Percentiles rank a stretch among this genome's conserved stretches.
phyloP scores from a whole-genome alignment of 2,329 filamentous ascomycete genomes.

The Aureobasidium namibiae region DNA sequence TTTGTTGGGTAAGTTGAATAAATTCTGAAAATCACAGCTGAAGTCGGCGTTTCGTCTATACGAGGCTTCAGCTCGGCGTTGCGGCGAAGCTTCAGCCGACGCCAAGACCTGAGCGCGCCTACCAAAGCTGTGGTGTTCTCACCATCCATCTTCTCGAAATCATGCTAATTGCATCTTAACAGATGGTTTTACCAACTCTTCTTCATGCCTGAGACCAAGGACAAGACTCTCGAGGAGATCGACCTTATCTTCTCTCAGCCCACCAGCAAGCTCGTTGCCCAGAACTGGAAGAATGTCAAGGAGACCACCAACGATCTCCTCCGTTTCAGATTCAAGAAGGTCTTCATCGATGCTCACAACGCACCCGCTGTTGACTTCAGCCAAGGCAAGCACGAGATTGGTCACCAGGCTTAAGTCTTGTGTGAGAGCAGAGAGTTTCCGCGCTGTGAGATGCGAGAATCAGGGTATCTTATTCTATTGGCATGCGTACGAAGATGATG shows the following conservation, averaged over 20 bases:
- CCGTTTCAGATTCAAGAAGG: slow-evolving; percentile 38
- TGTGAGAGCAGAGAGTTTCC: no score
- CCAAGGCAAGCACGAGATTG: slow-evolving; percentile 1
- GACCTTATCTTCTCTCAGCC: slow-evolving; percentile 58
- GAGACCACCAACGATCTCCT: slow-evolving; percentile 39
- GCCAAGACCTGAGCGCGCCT: no score
- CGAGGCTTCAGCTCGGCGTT: no score
- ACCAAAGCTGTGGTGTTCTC: no score
- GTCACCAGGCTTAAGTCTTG: not conserved
- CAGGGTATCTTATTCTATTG: not conserved
- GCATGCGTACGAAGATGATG: not conserved
- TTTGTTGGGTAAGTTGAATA: not conserved
- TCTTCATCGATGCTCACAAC: slow-evolving; percentile 31
- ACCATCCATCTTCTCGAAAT: slow-evolving; percentile 39
- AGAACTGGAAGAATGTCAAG: slow-evolving; percentile 46
- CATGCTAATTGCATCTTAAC: not conserved
- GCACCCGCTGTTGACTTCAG: not conserved
- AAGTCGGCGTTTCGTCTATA: no score
- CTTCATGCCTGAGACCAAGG: slow-evolving; percentile 71
- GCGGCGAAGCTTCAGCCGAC: no score
- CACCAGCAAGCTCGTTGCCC: slow-evolving; percentile 52
- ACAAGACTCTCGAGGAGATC: slow-evolving; percentile 61
- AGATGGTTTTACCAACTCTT: slow-evolving; percentile 56
- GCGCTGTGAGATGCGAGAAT: no score
- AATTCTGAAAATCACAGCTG: not conserved